Percentiles rank a stretch among this genome's conserved stretches.
These are phyloP conservation scores for Trichoderma guizhouense DNA, from an alignment of 2,329 filamentous ascomycete genomes.

Conservation along the genomic window DNA sequence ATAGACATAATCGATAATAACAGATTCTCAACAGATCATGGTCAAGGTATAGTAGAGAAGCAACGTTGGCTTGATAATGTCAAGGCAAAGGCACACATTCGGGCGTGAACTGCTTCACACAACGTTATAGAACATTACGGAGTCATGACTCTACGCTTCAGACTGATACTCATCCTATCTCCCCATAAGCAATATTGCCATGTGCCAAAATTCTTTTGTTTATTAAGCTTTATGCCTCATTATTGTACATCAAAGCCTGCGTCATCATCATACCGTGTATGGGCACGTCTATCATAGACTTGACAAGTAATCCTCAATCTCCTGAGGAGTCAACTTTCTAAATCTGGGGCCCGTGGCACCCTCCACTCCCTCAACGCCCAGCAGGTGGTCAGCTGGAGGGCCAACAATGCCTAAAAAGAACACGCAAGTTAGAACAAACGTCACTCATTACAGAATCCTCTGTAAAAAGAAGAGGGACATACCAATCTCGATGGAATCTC, in stretches of 20 bases:
- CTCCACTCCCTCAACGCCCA: slow-evolving; percentile 87
- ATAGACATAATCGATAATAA: neutral
- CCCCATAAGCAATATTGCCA: neutral
- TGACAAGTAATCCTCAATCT: slow-evolving; percentile 99
- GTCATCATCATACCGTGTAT: slow-evolving; percentile 6
- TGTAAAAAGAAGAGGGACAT: slow-evolving; percentile 32
- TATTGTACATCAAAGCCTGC: slow-evolving; percentile 17
- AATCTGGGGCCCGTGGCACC: slow-evolving; percentile 82
- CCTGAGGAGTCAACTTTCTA: slow-evolving; percentile 91
- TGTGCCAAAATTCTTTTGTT: slow-evolving; percentile 13
- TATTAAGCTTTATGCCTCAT: slow-evolving; percentile 17
- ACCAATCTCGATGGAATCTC: slow-evolving; percentile 98
- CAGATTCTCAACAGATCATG: neutral
- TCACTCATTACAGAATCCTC: neutral
- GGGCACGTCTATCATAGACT: slow-evolving; percentile 67
- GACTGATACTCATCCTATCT: neutral
- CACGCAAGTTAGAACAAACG: slow-evolving; percentile 26
- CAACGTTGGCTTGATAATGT: neutral
- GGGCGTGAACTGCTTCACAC: neutral
- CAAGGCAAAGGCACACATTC: neutral
- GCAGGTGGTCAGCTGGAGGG: slow-evolving; percentile 85
- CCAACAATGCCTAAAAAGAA: slow-evolving; percentile 80
- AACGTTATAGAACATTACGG: neutral
- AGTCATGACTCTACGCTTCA: neutral
- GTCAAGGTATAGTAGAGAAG: neutral